Conservation (phyloP, 352 stramenopile species). For the Globisporangium iwayamae region DNA sequence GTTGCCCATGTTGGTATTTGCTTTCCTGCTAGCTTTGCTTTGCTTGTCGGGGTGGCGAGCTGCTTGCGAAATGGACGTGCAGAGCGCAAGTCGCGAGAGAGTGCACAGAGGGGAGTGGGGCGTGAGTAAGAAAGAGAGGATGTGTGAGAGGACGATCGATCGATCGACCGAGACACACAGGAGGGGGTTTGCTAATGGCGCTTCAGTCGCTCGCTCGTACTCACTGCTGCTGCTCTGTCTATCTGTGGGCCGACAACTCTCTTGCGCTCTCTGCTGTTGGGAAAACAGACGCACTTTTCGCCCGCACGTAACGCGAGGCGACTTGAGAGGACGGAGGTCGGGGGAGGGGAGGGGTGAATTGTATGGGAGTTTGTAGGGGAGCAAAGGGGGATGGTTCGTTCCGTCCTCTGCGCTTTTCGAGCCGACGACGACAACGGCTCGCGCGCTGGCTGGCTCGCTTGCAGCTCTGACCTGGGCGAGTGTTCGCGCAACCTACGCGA, state of each 20-base stretch:
- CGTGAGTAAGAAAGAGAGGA: conserved; percentile 17
- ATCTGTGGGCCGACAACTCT: conserved; percentile 1
- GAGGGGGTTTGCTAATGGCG: conserved; percentile 1
- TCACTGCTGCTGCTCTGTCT: conserved; percentile 6
- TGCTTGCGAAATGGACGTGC: conserved; percentile 9
- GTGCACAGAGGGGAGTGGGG: background rate
- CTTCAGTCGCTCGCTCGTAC: background rate
- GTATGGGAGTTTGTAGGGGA: background rate
- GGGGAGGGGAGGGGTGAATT: conserved; percentile 2
- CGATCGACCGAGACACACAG: background rate
- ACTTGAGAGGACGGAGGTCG: background rate
- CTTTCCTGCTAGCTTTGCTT: background rate
- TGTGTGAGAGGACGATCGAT: conserved; percentile 4
- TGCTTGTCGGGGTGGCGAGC: conserved; percentile 2
- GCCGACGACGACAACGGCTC: conserved; percentile 11
- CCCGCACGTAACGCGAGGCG: conserved; percentile 9
- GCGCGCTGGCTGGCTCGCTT: background rate
- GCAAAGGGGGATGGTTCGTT: background rate
- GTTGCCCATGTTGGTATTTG: conserved; percentile 59
- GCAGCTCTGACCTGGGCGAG: conserved; percentile 4
- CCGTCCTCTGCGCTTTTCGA: conserved; percentile 10
- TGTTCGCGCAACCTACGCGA: conserved; percentile 24
- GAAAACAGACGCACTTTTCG: background rate
- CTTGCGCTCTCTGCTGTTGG: background rate
- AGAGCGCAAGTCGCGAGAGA: background rate